Evolutionary conservation across 73 alveolate genomes (phyloP).

Genomic region (Tetrahymena borealis): DNA sequence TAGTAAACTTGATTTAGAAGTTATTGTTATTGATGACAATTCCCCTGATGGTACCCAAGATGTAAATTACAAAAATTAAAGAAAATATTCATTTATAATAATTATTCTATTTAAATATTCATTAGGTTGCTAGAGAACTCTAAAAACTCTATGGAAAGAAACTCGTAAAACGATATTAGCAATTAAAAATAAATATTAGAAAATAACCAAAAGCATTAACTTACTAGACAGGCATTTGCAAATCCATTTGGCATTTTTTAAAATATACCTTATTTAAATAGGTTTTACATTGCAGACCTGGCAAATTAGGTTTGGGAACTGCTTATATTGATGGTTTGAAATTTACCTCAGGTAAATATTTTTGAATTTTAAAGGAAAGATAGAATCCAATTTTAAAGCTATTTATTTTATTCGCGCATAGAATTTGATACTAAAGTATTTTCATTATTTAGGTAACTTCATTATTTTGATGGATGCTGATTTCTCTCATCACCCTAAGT

Average conservation of each 20-base stretch:
- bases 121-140: constrained; percentile 57
- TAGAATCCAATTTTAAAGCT: too few relatives aligned
- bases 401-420: too few relatives aligned
- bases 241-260: not conserved
- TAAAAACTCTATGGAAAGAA: constrained; percentile 80
- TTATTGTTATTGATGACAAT: constrained; percentile 93
- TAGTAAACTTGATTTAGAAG: constrained; percentile 71
- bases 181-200: not conserved
- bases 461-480: constrained; percentile 98
- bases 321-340: constrained; percentile 96
- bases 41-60: constrained; percentile 94
- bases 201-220: not conserved
- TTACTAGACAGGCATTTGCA: not conserved
- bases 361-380: too few relatives aligned
- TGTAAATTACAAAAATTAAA: not conserved
- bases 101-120: not conserved
- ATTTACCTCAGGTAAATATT: not conserved
- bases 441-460: constrained; percentile 82
- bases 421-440: too few relatives aligned
- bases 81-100: not conserved
- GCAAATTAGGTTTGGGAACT: constrained; percentile 96
- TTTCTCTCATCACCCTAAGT: constrained; percentile 92
- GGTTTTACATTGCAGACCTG: constrained; percentile 79
- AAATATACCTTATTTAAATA: not conserved
- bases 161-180: constrained; percentile 44